Conservation (phyloP, 1,139 yeast genomes). For the Suhomyces maxii region DNA sequence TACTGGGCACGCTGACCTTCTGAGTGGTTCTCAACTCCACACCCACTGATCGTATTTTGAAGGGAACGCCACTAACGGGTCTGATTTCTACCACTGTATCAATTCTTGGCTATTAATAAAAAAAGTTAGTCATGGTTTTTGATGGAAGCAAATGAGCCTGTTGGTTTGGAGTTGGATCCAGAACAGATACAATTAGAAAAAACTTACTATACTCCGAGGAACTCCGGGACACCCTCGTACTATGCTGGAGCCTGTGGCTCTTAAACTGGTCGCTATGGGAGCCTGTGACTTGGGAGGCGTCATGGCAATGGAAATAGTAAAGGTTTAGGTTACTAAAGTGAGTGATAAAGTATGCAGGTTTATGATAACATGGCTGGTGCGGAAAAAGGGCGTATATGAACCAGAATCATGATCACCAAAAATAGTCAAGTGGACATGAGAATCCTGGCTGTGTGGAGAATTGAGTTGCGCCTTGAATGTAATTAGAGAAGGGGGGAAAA, state of each 20-base stretch:
- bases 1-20: slow-evolving; percentile 39
- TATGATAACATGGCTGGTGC: slow-evolving; percentile 4
- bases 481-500: too few species aligned
- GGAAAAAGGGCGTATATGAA: not conserved
- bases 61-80: slow-evolving; percentile 39
- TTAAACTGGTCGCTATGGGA: slow-evolving; percentile 37
- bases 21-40: slow-evolving; percentile 41
- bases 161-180: not conserved
- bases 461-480: too few species aligned
- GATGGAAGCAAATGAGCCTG: not conserved
- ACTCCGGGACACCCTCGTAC: slow-evolving; percentile 68
- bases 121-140: too few species aligned
- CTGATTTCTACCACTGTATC: slow-evolving; percentile 45
- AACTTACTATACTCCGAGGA: slow-evolving; percentile 49
- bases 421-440: not conserved
- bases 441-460: not conserved
- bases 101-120: slow-evolving; percentile 35
- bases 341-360: slow-evolving; percentile 1
- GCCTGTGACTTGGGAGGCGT: slow-evolving; percentile 21
- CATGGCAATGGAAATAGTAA: not conserved
- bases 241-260: slow-evolving; percentile 48
- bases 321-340: not conserved
- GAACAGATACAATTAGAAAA: not conserved
- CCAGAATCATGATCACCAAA: not conserved
- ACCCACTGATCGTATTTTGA: slow-evolving; percentile 38